Conservation (phyloP, 148 eudicot genomes). For the Amaranthus palmeri region DNA sequence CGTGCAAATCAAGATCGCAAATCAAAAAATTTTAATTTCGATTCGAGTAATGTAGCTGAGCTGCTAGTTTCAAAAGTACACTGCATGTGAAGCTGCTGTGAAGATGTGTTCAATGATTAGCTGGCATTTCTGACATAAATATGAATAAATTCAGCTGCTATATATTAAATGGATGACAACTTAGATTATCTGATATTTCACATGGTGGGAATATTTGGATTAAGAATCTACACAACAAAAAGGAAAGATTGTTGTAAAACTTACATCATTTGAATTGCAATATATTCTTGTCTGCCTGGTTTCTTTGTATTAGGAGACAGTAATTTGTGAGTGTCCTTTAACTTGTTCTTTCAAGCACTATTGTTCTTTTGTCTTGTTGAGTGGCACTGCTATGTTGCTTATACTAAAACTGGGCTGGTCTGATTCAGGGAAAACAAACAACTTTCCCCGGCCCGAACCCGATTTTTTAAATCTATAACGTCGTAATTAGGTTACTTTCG, state of each 20-base stretch:
- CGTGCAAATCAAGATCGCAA: conserved; percentile 11
- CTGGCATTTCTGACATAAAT: neutral
- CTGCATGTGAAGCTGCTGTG: neutral
- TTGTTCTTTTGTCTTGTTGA: too few relatives aligned
- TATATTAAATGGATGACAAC: neutral
- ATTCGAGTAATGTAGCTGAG: neutral
- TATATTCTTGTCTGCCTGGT: neutral
- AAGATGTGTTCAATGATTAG: too few relatives aligned
- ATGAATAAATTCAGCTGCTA: neutral
- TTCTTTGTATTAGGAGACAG: too few relatives aligned
- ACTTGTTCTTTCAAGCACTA: neutral
- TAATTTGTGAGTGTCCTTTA: too few relatives aligned
- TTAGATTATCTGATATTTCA: conserved; percentile 9
- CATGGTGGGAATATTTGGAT: neutral
- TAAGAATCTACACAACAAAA: neutral
- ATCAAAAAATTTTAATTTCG: neutral
- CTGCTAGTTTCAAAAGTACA: neutral
- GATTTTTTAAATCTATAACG: too few relatives aligned
- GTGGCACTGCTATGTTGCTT: too few relatives aligned
- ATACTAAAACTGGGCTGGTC: too few relatives aligned
- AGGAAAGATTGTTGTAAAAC: neutral
- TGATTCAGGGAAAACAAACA: too few relatives aligned
- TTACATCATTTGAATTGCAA: neutral
- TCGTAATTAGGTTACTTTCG: too few relatives aligned
- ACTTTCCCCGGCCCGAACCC: too few relatives aligned